Percentiles rank a stretch among this genome's conserved stretches.
Conservation (phyloP, 202 grass and related monocot species). For the Bolboschoenoplectus hybrid region DNA sequence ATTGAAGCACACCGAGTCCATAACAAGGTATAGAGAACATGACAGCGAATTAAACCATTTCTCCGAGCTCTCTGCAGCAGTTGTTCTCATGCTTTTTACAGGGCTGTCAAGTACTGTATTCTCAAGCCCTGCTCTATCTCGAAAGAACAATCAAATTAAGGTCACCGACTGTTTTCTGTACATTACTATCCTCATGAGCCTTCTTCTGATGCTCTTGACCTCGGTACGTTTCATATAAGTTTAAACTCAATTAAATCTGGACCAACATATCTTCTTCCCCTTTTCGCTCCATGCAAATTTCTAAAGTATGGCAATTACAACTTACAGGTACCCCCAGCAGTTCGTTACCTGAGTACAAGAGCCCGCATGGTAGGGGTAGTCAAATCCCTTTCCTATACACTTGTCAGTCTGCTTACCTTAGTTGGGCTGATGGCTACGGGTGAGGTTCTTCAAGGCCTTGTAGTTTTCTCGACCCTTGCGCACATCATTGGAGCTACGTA, state of each 20-base stretch:
- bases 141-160: background rate
- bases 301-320: background rate
- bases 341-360: background rate
- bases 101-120: background rate
- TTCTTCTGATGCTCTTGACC: conserved; percentile 12
- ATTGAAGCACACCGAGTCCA: background rate
- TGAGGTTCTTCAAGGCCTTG: background rate
- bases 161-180: background rate
- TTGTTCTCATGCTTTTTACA: background rate
- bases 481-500: background rate
- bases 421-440: background rate
- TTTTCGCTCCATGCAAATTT: background rate
- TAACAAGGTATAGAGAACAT: background rate
- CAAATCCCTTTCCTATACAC: background rate
- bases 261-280: too few species aligned
- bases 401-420: background rate
- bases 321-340: conserved; percentile 8
- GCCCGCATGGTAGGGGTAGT: background rate
- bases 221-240: background rate
- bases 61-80: background rate
- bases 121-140: background rate
- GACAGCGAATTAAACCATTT: background rate
- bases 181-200: background rate
- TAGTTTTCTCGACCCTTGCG: background rate
- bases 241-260: background rate